These are phyloP conservation scores for Irpex sp. DNA, from an alignment of 1,284 basidiomycete genomes.

Conservation along the genomic window DNA sequence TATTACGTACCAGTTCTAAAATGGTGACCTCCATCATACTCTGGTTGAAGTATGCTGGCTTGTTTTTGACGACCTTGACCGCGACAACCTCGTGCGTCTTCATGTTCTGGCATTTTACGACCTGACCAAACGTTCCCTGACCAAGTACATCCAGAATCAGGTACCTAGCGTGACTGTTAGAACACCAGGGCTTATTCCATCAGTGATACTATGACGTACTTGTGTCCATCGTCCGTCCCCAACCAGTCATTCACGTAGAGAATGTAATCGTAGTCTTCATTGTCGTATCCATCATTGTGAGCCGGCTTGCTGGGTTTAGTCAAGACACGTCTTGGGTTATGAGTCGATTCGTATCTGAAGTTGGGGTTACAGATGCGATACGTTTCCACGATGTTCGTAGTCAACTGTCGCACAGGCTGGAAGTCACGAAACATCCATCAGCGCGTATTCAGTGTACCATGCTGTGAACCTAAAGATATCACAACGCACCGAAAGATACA, in stretches of 20 bases:
- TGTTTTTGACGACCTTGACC: constrained; percentile 99
- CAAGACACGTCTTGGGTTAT: constrained; percentile 90
- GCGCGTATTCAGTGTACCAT: background rate
- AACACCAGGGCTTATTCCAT: background rate
- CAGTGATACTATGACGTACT: constrained; percentile 50
- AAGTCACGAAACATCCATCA: constrained; percentile 9
- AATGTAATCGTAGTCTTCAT: constrained; percentile 97
- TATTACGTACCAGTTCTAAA: constrained; percentile 76
- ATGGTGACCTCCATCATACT: constrained; percentile 99
- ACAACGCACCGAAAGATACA: constrained; percentile 57
- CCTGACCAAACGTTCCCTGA: constrained; percentile 98
- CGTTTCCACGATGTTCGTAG: constrained; percentile 82
- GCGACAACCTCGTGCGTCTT: constrained; percentile 98
- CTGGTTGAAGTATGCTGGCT: constrained; percentile 99
- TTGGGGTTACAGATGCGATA: constrained; percentile 90
- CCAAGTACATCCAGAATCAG: constrained; percentile 97
- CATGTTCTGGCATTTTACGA: constrained; percentile 99
- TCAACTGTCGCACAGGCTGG: constrained; percentile 85
- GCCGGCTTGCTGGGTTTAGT: constrained; percentile 94
- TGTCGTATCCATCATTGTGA: constrained; percentile 94
- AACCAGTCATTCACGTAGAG: constrained; percentile 96
- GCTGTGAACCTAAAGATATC: background rate
- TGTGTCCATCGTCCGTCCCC: constrained; percentile 87
- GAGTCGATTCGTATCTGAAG: constrained; percentile 89
- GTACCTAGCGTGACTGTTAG: constrained; percentile 54